These are phyloP conservation scores for Ambrosiella xylebori DNA, from an alignment of 2,329 filamentous ascomycete genomes.

Conservation along the genomic window DNA sequence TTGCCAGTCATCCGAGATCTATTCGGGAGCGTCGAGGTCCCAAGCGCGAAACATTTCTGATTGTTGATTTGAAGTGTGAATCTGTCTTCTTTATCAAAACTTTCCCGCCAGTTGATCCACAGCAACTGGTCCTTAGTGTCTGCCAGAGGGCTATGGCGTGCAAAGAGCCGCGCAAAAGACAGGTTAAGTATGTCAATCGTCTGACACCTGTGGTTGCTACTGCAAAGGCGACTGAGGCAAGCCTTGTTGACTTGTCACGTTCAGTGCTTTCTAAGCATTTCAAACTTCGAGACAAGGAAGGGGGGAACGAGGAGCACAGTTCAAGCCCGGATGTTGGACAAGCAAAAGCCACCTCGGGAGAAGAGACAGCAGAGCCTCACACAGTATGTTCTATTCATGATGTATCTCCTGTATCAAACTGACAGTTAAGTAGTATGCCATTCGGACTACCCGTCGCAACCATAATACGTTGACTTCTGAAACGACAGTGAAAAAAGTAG, in stretches of 20 bases:
- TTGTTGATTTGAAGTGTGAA: constrained; percentile 38
- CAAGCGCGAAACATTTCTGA: constrained; percentile 30
- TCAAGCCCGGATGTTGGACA: too few species aligned
- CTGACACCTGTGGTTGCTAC: constrained; percentile 34
- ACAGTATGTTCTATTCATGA: constrained; percentile 25
- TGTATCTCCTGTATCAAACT: background rate
- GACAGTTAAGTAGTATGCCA: constrained; percentile 49
- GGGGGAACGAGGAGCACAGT: background rate
- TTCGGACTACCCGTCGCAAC: constrained; percentile 60
- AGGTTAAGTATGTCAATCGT: constrained; percentile 40
- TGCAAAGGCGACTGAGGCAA: constrained; percentile 50
- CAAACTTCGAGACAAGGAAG: constrained; percentile 21
- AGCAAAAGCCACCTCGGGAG: background rate
- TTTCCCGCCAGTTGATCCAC: constrained; percentile 35
- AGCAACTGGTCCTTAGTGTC: constrained; percentile 35
- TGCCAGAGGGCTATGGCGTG: constrained; percentile 35
- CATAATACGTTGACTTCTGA: constrained; percentile 52
- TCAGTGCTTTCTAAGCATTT: constrained; percentile 49
- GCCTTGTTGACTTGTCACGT: constrained; percentile 46
- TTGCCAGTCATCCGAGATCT: background rate
- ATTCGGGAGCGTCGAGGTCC: constrained; percentile 13
- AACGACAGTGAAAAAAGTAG: constrained; percentile 53
- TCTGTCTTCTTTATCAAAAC: constrained; percentile 48
- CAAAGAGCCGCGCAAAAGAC: constrained; percentile 25
- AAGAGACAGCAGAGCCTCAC: constrained; percentile 14